Base-by-base conservation (phyloP, 2,329 filamentous ascomycete genomes). In the Colletotrichum theobromicola region DNA sequence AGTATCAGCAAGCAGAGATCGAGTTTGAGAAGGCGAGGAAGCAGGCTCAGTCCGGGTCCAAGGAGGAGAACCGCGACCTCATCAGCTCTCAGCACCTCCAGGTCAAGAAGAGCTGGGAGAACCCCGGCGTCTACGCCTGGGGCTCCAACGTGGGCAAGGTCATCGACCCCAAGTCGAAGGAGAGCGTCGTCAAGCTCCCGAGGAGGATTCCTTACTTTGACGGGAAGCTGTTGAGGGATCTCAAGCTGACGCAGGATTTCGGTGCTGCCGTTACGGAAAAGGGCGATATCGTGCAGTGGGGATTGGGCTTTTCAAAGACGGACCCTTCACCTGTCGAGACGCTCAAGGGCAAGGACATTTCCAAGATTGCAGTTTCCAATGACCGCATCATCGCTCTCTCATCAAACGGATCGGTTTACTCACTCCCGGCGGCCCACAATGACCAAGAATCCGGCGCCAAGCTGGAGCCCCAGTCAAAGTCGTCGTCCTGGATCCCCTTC, bases 251-350 rank as follows among this genome's bases (percentile, higher is more conserved):
- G 74, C 89, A 91, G 68, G 91, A 91, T 53, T 96, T 97, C 81
- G 97, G 95, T 10, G 96, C 93, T 5, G 97, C 97, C 12, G 93
- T 98, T 53, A 93, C 93, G 6, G 96, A 98, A 82, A 92, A 93
- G 76, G 97, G 97, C 5, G 94, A 98, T 81, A 83, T 99, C 58
- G 88, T 98, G 15, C 96, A 98, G 85, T 99, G 97, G 97, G 97
- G 97, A 2, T 88, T 89, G 5, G 94, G 89, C 5, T 98, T 93
- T 81, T 93, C 93, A 8, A 88, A 90, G 70, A 88, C 91, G 6
- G 87, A 91, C 34, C 90, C 87, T 12, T 85, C 88, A 34, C 97
- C 96, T 0, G 88, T 88, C 1, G 86, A 89, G 63, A 98, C 96
- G 1, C 85, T 99, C 68, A 92, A 86, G 74, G 96, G 96, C 70